phyloP scores from a whole-genome alignment of 352 stramenopile genomes.

The Globisporangium polare region DNA sequence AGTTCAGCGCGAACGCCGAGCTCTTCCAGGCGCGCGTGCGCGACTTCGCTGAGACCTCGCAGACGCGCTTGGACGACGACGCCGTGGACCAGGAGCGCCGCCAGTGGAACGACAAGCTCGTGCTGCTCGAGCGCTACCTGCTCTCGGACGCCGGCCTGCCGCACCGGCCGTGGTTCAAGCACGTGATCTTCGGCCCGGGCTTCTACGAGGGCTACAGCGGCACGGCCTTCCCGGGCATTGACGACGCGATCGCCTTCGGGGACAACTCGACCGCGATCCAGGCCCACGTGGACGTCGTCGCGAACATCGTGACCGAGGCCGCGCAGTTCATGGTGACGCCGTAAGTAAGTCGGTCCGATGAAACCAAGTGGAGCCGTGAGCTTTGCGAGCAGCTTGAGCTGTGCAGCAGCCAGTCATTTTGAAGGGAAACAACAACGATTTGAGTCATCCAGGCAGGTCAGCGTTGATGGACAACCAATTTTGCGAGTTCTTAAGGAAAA shows the following conservation, averaged over 20 bases:
- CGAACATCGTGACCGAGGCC: slow-evolving; percentile 26
- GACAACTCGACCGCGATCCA: slow-evolving; percentile 36
- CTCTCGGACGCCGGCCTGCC: slow-evolving; percentile 33
- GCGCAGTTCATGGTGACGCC: slow-evolving; percentile 15
- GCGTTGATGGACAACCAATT: no score
- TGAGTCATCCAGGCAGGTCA: no score
- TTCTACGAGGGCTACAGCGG: slow-evolving; percentile 57
- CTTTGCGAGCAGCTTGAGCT: no score
- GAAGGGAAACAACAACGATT: no score
- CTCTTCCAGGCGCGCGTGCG: slow-evolving; percentile 23
- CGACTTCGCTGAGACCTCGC: slow-evolving; percentile 11
- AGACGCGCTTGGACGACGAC: background rate
- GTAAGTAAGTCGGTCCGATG: no score
- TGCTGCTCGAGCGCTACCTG: slow-evolving; percentile 45
- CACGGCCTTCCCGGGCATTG: slow-evolving; percentile 46
- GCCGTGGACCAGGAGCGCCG: background rate
- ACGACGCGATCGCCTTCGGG: slow-evolving; percentile 39
- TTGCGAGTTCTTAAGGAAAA: no score
- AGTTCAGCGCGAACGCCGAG: slow-evolving; percentile 30
- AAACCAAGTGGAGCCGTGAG: no score
- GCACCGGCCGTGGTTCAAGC: slow-evolving; percentile 53
- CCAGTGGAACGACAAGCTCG: slow-evolving; percentile 47
- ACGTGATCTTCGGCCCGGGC: slow-evolving; percentile 53
- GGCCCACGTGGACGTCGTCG: slow-evolving; percentile 40
- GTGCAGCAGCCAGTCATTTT: no score